Percentiles rank a stretch among this genome's conserved stretches.
phyloP scores from a whole-genome alignment of 345 rosid species.

The Syzygium aqueum region DNA sequence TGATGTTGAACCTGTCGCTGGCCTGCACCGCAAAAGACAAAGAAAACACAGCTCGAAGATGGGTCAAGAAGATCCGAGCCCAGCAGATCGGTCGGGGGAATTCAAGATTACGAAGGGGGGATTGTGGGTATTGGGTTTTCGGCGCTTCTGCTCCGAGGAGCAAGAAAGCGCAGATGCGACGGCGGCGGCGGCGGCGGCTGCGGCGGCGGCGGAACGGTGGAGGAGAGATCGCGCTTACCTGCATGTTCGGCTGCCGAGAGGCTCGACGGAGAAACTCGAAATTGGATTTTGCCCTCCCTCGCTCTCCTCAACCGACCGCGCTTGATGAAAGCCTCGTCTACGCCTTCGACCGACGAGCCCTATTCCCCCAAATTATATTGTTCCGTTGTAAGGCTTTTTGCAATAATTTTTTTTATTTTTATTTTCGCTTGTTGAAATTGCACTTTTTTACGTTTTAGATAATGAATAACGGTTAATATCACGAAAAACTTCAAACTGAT shows the following conservation, averaged over 20 bases:
- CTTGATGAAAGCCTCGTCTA: too few relatives aligned
- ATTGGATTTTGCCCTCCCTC: neutral
- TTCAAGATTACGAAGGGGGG: neutral
- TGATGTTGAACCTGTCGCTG: conserved; percentile 96
- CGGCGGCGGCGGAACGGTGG: neutral
- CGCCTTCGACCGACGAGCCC: too few relatives aligned
- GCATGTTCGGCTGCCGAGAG: neutral
- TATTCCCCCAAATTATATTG: too few relatives aligned
- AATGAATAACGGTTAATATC: too few relatives aligned
- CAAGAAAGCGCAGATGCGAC: neutral
- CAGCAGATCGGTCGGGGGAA: neutral
- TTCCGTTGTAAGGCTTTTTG: too few relatives aligned
- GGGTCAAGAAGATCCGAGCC: neutral
- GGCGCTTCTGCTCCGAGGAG: neutral
- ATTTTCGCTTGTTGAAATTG: too few relatives aligned
- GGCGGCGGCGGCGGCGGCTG: neutral
- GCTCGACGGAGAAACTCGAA: neutral
- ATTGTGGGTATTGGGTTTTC: neutral
- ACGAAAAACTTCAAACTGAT: too few relatives aligned
- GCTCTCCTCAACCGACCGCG: too few relatives aligned
- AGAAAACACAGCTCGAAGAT: neutral
- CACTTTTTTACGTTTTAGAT: too few relatives aligned
- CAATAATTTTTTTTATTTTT: too few relatives aligned
- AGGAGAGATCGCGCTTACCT: neutral
- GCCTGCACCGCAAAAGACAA: conserved; percentile 34